Evolutionary conservation across 345 rosid species (phyloP).

Genomic region (Mangifera indica): DNA sequence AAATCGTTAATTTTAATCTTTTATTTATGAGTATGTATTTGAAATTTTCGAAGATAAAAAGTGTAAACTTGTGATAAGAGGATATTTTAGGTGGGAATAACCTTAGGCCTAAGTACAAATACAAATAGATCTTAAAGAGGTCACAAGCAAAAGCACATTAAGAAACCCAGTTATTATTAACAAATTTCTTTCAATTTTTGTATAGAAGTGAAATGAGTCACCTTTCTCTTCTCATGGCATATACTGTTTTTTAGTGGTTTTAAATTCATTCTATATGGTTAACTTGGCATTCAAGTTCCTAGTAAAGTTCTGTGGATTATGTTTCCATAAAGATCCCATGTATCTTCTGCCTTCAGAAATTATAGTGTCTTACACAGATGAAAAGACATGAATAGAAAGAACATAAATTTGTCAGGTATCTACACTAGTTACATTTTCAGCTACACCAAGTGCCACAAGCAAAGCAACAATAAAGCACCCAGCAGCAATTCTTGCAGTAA

Average conservation of each 20-base stretch:
- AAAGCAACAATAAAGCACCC: constrained; percentile 56
- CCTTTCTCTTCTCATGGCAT: background rate
- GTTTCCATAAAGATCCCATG: background rate
- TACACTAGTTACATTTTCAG: constrained; percentile 53
- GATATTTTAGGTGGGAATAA: too few species aligned
- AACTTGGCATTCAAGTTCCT: background rate
- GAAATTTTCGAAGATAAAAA: too few species aligned
- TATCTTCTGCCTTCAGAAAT: background rate
- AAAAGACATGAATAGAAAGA: background rate
- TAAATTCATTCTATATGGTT: background rate
- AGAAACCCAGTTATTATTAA: background rate
- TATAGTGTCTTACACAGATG: background rate
- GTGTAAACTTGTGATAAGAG: too few species aligned
- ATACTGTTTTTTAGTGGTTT: too few species aligned
- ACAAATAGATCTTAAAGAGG: background rate
- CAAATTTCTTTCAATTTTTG: background rate
- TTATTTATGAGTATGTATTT: too few species aligned
- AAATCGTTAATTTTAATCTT: too few species aligned
- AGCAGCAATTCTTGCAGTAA: constrained; percentile 65
- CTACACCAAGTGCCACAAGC: constrained; percentile 53
- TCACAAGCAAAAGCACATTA: background rate
- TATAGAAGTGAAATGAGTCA: background rate
- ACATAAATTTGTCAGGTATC: background rate
- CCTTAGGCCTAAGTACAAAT: too few species aligned
- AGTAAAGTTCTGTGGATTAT: background rate